Percentiles rank a stretch among this genome's conserved stretches.
Conservation (phyloP, 108 stramenopile genomes). For the Skeletonema tropicum region DNA sequence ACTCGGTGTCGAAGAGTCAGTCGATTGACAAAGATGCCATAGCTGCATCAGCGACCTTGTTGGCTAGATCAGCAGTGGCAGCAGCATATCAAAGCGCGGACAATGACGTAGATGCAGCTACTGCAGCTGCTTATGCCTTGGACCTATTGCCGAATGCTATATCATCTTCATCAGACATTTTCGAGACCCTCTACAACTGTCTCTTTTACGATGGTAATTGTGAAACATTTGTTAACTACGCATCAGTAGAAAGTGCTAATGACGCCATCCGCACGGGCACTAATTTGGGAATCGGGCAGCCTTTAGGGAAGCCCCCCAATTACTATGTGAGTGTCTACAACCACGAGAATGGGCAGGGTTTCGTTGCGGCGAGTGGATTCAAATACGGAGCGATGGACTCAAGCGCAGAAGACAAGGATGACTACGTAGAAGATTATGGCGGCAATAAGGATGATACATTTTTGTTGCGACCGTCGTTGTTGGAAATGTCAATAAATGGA, state of each 20-base stretch:
- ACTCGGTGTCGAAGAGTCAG: constrained; percentile 45
- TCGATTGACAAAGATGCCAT: constrained; percentile 73
- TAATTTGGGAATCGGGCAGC: constrained; percentile 50
- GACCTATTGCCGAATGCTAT: constrained; percentile 63
- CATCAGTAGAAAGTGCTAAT: constrained; percentile 60
- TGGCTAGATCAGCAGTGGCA: constrained; percentile 81
- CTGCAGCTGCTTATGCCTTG: constrained; percentile 62
- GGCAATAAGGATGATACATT: constrained; percentile 60
- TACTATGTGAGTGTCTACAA: constrained; percentile 81
- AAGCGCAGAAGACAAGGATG: constrained; percentile 53
- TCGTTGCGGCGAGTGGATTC: constrained; percentile 69
- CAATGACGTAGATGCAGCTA: constrained; percentile 68
- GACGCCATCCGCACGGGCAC: constrained; percentile 60
- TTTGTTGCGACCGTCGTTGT: constrained; percentile 61
- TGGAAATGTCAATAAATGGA: constrained; percentile 70
- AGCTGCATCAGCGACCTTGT: constrained; percentile 80
- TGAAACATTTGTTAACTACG: constrained; percentile 61
- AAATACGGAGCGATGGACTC: constrained; percentile 55
- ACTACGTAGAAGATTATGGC: constrained; percentile 60
- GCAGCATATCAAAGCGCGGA: constrained; percentile 72
- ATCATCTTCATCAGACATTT: constrained; percentile 53
- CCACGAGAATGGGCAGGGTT: constrained; percentile 72
- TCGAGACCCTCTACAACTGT: constrained; percentile 62
- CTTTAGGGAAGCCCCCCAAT: constrained; percentile 71
- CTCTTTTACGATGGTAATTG: constrained; percentile 75